Percentiles rank a stretch among this genome's conserved stretches.
These are phyloP conservation scores for Phytophthora sp. DNA, from an alignment of 352 stramenopile genomes.

Conservation along the genomic window DNA sequence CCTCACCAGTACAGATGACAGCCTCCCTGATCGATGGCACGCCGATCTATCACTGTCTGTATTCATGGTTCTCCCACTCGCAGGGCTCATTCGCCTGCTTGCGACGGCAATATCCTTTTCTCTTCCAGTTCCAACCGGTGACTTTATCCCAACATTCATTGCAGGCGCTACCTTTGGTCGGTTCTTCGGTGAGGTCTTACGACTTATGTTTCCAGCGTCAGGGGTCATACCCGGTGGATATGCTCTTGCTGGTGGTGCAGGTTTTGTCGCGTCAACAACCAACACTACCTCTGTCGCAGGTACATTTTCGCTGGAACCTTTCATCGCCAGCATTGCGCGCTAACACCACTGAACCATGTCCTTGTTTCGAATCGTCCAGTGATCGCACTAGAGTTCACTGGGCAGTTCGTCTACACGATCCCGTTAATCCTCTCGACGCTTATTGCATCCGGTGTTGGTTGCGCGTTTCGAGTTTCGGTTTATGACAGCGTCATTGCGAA, in stretches of 20 bases:
- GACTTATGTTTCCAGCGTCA: constrained; percentile 35
- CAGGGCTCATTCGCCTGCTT: constrained; percentile 36
- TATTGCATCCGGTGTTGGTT: constrained; percentile 52
- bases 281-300: constrained; percentile 77
- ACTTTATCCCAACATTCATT: constrained; percentile 74
- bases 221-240: constrained; percentile 66
- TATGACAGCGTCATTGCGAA: constrained; percentile 70
- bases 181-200: constrained; percentile 57
- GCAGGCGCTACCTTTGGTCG: constrained; percentile 61
- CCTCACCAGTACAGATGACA: constrained; percentile 29
- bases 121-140: constrained; percentile 57
- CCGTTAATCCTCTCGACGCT: constrained; percentile 62
- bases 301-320: too few species aligned
- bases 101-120: constrained; percentile 57
- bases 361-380: too few species aligned
- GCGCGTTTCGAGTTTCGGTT: constrained; percentile 59
- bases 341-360: too few species aligned
- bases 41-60: constrained; percentile 32
- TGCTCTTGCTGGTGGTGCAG: constrained; percentile 65
- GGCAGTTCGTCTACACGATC: constrained; percentile 74
- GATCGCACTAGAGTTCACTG: constrained; percentile 77
- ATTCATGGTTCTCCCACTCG: constrained; percentile 40
- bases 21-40: constrained; percentile 37
- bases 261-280: constrained; percentile 63
- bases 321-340: too few species aligned